These are phyloP conservation scores for Zostera marina DNA, from an alignment of 116 monocot species.

Conservation along the genomic window DNA sequence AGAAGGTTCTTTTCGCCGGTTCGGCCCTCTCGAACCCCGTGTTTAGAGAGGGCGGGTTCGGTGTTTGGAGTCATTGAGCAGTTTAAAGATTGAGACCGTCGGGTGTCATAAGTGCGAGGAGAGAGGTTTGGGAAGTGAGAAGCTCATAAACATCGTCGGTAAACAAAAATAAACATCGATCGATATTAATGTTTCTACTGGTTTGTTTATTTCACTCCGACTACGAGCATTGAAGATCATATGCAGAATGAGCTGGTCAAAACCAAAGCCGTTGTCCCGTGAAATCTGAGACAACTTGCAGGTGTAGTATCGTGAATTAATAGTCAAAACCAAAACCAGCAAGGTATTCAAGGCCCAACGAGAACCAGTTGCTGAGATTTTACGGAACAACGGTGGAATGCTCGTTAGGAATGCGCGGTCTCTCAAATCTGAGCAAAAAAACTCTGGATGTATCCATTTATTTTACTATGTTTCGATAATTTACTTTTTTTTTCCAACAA, in stretches of 20 bases:
- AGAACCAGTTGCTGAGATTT: constrained; percentile 78
- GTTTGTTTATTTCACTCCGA: background rate
- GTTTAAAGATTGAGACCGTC: constrained; percentile 18
- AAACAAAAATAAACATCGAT: background rate
- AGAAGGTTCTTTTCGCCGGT: constrained; percentile 14
- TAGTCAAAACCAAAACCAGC: constrained; percentile 55
- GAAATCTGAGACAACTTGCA: constrained; percentile 45
- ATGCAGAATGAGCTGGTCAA: constrained; percentile 71
- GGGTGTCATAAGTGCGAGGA: constrained; percentile 64
- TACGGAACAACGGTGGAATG: constrained; percentile 55
- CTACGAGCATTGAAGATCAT: constrained; percentile 39
- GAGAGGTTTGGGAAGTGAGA: constrained; percentile 59
- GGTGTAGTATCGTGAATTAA: constrained; percentile 51
- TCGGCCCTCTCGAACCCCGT: constrained; percentile 18
- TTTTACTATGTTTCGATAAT: no score
- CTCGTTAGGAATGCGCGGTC: constrained; percentile 48
- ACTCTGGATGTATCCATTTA: background rate
- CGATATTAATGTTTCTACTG: no score
- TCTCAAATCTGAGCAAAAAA: constrained; percentile 37
- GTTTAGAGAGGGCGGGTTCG: constrained; percentile 13
- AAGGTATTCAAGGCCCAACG: constrained; percentile 82
- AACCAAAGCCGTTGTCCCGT: constrained; percentile 75
- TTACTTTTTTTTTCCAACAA: no score
- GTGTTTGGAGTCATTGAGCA: constrained; percentile 8
- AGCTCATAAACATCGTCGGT: constrained; percentile 85